Percentiles rank a stretch among this genome's conserved stretches.
These are phyloP conservation scores for Starmerella apis DNA, from an alignment of 805 yeast species.

Conservation along the genomic window DNA sequence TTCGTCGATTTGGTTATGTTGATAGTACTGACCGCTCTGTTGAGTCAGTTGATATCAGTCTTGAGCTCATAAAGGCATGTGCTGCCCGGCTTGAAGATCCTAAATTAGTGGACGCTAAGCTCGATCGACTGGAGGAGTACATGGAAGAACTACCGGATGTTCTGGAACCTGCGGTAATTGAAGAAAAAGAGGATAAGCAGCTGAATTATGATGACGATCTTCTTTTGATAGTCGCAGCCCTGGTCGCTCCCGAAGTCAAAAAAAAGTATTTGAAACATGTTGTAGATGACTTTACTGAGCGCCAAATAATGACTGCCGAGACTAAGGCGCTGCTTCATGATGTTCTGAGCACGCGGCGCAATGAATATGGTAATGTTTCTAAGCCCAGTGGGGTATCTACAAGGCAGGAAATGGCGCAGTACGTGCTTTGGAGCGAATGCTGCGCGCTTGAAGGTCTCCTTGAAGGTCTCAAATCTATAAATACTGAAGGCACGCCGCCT, in stretches of 20 bases:
- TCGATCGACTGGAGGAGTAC: slow-evolving; percentile 9
- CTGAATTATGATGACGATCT: slow-evolving; percentile 22
- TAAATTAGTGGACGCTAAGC: slow-evolving; percentile 1
- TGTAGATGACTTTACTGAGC: slow-evolving; percentile 14
- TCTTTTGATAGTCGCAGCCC: slow-evolving; percentile 11
- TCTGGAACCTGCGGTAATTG: slow-evolving; percentile 15
- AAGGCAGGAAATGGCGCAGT: not conserved
- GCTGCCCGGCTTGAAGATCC: slow-evolving; percentile 5
- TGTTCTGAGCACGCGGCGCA: slow-evolving; percentile 19
- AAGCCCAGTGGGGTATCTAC: not conserved
- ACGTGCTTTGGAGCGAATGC: not conserved
- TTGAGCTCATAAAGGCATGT: slow-evolving; percentile 3
- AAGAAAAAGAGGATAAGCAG: slow-evolving; percentile 15
- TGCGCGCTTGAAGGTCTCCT: slow-evolving; percentile 18
- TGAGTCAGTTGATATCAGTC: slow-evolving; percentile 66
- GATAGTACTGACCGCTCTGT: slow-evolving; percentile 59
- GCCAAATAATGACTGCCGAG: slow-evolving; percentile 13
- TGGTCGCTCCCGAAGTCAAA: slow-evolving; percentile 15
- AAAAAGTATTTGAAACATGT: slow-evolving; percentile 8
- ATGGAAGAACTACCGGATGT: slow-evolving; percentile 14
- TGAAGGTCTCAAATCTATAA: not conserved
- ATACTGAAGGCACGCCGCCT: not conserved
- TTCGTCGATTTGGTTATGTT: slow-evolving; percentile 86
- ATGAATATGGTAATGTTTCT: slow-evolving; percentile 21
- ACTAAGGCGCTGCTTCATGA: slow-evolving; percentile 14